Conservation (phyloP, 345 rosid species). For the Citrus trifoliata region DNA sequence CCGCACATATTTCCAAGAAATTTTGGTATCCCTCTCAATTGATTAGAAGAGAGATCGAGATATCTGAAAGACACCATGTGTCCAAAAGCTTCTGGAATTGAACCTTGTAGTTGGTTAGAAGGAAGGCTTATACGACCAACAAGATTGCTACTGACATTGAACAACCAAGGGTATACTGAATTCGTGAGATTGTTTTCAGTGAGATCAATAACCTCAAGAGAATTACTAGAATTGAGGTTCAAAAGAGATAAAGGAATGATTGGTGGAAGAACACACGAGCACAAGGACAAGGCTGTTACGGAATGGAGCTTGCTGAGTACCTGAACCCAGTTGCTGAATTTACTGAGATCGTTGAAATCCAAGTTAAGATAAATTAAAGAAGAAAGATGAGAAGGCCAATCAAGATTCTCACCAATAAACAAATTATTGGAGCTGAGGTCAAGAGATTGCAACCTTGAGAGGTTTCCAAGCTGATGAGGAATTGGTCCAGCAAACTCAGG, state of each 20-base stretch:
- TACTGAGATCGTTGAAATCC: background rate
- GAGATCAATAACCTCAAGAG: background rate
- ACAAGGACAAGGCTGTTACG: background rate
- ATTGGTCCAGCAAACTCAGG: background rate
- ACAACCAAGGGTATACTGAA: background rate
- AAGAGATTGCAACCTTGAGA: conserved; percentile 8
- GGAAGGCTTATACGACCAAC: background rate
- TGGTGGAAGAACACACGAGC: background rate
- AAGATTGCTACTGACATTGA: background rate
- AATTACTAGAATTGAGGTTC: background rate
- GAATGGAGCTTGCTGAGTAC: background rate
- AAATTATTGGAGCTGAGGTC: background rate
- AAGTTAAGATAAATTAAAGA: conserved; percentile 1
- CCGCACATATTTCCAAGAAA: background rate
- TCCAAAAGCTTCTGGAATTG: background rate
- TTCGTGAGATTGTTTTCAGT: background rate
- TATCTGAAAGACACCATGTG: background rate
- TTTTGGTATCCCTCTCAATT: background rate
- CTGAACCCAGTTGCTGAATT: conserved; percentile 12
- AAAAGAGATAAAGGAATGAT: background rate
- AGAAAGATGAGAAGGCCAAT: conserved; percentile 5
- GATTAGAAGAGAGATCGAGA: background rate
- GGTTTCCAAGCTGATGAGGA: conserved; percentile 11
- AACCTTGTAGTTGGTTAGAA: background rate
- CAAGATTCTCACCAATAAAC: background rate